A percentile compares a stretch with the other conserved stretches of the same genome.
phyloP scores from a whole-genome alignment of 768 basidiomycete species.

The Amanita molliuscula region DNA sequence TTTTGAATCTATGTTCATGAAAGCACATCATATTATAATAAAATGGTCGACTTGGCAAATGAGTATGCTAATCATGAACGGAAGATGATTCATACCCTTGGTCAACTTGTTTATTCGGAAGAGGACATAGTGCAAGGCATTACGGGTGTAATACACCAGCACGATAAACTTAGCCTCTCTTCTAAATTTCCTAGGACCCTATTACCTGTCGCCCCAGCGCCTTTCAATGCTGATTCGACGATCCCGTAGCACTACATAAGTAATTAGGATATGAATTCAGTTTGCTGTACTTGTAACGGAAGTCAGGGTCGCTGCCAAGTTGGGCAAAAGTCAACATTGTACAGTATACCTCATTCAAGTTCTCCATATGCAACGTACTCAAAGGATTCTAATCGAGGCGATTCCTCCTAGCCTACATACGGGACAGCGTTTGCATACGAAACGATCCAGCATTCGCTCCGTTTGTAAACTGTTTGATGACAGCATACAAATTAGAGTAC shows the following conservation, averaged over 20 bases:
- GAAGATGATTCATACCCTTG: conserved; percentile 27
- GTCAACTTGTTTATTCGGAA: conserved; percentile 30
- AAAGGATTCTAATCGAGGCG: neutral
- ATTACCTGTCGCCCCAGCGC: conserved; percentile 18
- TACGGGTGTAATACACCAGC: conserved; percentile 30
- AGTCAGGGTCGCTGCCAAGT: neutral
- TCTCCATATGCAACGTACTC: neutral
- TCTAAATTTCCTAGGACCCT: conserved; percentile 41
- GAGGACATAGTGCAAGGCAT: conserved; percentile 25
- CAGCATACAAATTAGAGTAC: neutral
- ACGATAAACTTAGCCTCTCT: conserved; percentile 36
- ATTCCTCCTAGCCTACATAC: neutral
- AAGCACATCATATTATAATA: conserved; percentile 44
- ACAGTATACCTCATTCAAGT: neutral
- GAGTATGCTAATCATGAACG: conserved; percentile 36
- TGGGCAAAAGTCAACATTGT: neutral
- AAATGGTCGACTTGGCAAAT: conserved; percentile 42
- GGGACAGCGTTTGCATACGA: neutral
- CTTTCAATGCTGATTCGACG: neutral
- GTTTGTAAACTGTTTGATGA: neutral
- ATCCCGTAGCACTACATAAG: neutral
- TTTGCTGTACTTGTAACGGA: neutral
- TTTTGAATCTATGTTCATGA: neutral
- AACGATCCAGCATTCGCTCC: neutral
- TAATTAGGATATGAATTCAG: neutral